Conservation (phyloP, 2,329 filamentous ascomycete species). For the Trichoderma semiorbis region DNA sequence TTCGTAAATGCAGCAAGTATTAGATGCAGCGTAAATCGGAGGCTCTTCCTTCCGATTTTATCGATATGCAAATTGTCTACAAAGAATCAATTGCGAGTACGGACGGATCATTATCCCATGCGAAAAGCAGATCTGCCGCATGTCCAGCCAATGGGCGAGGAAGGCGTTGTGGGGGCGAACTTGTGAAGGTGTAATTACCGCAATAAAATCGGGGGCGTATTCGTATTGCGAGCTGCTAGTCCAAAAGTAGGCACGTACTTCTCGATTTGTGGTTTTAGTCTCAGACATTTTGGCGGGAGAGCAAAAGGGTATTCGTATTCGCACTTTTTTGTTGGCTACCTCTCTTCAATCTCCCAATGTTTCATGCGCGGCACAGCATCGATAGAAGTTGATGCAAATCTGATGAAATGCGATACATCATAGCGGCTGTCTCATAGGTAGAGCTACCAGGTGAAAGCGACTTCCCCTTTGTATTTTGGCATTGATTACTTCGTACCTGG, state of each 20-base stretch:
- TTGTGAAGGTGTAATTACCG: not conserved
- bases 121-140: not conserved
- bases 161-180: not conserved
- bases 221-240: not conserved
- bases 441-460: not conserved
- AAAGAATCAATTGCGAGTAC: not conserved
- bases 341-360: not conserved
- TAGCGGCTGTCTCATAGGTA: not conserved
- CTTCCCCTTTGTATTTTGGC: not conserved
- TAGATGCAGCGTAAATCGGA: too few relatives aligned
- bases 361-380: not conserved
- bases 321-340: not conserved
- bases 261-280: not conserved
- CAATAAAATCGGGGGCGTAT: not conserved
- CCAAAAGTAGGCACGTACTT: not conserved
- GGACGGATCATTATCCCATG: not conserved
- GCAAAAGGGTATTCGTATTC: not conserved
- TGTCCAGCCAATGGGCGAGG: not conserved
- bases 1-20: not conserved
- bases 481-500: not conserved
- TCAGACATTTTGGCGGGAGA: not conserved
- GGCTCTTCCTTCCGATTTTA: not conserved
- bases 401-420: not conserved
- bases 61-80: not conserved
- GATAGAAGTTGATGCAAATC: not conserved